Percentiles rank a stretch among this genome's conserved stretches.
Conservation (phyloP, 78 protist species). For the Tieghemostelium lacteum region DNA sequence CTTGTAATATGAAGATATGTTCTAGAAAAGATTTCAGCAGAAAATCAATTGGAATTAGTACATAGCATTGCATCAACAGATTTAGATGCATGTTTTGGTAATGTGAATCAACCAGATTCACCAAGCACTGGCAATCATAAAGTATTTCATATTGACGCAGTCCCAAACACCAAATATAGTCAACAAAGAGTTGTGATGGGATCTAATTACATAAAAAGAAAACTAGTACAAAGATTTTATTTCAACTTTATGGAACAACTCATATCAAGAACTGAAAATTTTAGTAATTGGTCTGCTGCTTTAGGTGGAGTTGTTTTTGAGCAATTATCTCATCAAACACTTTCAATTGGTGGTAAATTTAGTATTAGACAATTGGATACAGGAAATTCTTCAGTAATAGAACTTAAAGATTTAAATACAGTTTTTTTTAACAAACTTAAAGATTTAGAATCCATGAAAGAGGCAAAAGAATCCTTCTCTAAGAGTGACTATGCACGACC, state of each 20-base stretch:
- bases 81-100: not conserved
- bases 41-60: not conserved
- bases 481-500: not conserved
- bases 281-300: not conserved
- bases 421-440: not conserved
- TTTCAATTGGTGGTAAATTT: not conserved
- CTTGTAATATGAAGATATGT: not conserved
- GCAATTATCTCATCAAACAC: constrained; percentile 5
- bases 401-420: not conserved
- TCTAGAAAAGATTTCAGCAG: not conserved
- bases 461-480: not conserved
- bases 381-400: too few species aligned
- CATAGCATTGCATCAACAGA: not conserved
- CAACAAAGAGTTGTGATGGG: constrained; percentile 3
- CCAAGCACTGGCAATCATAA: not conserved
- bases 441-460: not conserved
- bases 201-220: not conserved
- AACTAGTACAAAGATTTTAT: not conserved
- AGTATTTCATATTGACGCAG: not conserved
- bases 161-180: not conserved
- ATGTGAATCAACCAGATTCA: not conserved
- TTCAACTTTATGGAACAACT: not conserved
- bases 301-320: not conserved
- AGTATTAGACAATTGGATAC: not conserved
- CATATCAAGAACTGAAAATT: not conserved